Evolutionary conservation across 176 grass and related monocot genomes (phyloP), one percentile per base, ranked within the genome.

Genomic region (Eragrostis curvula): DNA sequence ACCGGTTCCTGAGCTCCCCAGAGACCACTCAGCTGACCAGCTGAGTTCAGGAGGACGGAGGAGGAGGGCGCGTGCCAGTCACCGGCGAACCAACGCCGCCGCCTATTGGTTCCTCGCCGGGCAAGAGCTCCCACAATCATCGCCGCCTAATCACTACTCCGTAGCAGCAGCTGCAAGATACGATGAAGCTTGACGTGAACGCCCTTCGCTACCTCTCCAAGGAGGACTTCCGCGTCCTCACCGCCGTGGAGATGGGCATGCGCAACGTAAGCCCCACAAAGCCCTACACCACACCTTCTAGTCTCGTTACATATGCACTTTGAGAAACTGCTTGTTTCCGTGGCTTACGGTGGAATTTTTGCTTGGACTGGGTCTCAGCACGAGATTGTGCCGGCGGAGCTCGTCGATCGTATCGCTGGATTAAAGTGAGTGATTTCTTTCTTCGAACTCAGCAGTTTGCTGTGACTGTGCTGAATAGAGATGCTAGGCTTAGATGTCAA

Each of bases 171-270:
- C 21, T 24, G 66, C 27, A 62, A 48, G 30, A 43, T 25, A 21
- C 68, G 18, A 98, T 98, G 96, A 98, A 95, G 92, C 88, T 98
- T 17, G 88, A 98, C 66, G 90, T 95, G 17, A 84, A 98, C 90
- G 90, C 88, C 12, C 78, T 98, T 28, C 85, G 92, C 52, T 98
- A 95, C 83, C 93, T 98, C 48, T 59, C 82, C 12, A 98, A 91
- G 88, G 96, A 98, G 1, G 96, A 95, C 72, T 95, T 98, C 87
- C 83, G 92, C 21, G 90, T 98, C 75, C 96, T 98, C 60, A 95
- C 92, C 20, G 90, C 88, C 39, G 89, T 92, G 11, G 92, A 98
- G 90, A 89, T 98, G 92, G 96, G 96, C 84, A 98, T 98, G 96
- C 90, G 92, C 47, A 98, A 95, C 66, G 95, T 97, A 91, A 70